Evolutionary conservation across 352 stramenopile species (phyloP), one percentile per base, ranked within the genome.

Genomic region (Phytophthora capsici): DNA sequence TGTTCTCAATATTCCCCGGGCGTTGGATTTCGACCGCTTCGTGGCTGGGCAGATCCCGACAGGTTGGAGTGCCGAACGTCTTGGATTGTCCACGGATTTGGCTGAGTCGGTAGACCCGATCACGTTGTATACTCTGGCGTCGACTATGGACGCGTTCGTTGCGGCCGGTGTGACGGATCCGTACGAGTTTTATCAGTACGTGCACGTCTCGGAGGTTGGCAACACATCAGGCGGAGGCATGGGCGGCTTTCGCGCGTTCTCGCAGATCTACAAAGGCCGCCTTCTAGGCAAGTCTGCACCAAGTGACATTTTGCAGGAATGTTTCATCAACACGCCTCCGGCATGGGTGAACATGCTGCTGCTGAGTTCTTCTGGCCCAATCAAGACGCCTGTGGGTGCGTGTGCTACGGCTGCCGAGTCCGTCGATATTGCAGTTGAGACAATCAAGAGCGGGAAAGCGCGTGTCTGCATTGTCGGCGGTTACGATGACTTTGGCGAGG

Each of bases 131-230:
- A 80, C 77, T 13, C 52, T 96, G 4, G 78, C 75, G 14, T 88
- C 88, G 0, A 94, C 88, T 2, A 88, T 92, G 68, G 89, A 97
- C 32, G 74, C 89, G 9, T 84, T 97, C 20, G 77, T 96, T 14
- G 60, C 69, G 6, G 81, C 84, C 14, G 88, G 89, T 67, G 66
- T 97, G 62, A 94, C 87, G 4, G 86, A 97, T 46, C 89, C 89
- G 50, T 97, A 97, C 66, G 88, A 97, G 77, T 93, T 97, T 53
- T 97, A 97, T 73, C 79, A 95, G 69, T 96, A 97, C 66, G 85
- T 96, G 10, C 89, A 97, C 70, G 89, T 97, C 2, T 93, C 84
- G 17, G 86, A 95, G 60, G 65, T 97, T 32, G 89, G 89, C 16
- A 96, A 96, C 80, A 92, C 82, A 8, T 92, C 86, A 0, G 89